A percentile compares a stretch with the other conserved stretches of the same genome.
phyloP scores from a whole-genome alignment of 768 basidiomycete genomes.

The Panellus pusillus region DNA sequence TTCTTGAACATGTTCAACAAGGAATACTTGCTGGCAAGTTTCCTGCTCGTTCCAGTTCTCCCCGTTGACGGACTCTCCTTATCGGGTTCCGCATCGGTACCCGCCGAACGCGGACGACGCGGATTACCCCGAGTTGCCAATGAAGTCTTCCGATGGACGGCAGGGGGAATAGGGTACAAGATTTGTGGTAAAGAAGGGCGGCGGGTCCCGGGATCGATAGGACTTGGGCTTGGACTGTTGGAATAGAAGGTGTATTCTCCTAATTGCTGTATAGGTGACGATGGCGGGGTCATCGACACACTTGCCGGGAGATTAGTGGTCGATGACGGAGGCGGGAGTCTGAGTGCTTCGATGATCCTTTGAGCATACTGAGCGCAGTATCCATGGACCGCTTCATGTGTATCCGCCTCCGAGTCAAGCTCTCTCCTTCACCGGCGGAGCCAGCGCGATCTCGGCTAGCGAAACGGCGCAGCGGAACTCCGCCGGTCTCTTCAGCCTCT shows the following conservation, averaged over 20 bases:
- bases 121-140: constrained; percentile 31
- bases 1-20: constrained; percentile 76
- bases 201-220: constrained; percentile 40
- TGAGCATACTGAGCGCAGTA: constrained; percentile 58
- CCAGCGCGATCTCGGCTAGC: constrained; percentile 9
- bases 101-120: constrained; percentile 71
- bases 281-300: constrained; percentile 39
- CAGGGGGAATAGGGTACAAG: constrained; percentile 32
- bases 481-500: constrained; percentile 27
- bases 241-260: constrained; percentile 49
- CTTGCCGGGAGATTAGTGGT: constrained; percentile 20
- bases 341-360: constrained; percentile 34
- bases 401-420: constrained; percentile 47
- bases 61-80: constrained; percentile 34
- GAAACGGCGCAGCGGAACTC: constrained; percentile 7
- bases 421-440: constrained; percentile 6
- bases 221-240: constrained; percentile 31
- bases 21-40: constrained; percentile 70
- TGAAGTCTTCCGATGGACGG: constrained; percentile 36
- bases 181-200: constrained; percentile 73
- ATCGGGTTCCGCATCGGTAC: constrained; percentile 56
- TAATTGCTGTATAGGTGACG: constrained; percentile 41
- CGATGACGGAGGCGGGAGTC: constrained; percentile 34
- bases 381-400: constrained; percentile 81
- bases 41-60: constrained; percentile 39